Conservation (phyloP, 176 grass and related monocot genomes). For the Paspalum vaginatum region DNA sequence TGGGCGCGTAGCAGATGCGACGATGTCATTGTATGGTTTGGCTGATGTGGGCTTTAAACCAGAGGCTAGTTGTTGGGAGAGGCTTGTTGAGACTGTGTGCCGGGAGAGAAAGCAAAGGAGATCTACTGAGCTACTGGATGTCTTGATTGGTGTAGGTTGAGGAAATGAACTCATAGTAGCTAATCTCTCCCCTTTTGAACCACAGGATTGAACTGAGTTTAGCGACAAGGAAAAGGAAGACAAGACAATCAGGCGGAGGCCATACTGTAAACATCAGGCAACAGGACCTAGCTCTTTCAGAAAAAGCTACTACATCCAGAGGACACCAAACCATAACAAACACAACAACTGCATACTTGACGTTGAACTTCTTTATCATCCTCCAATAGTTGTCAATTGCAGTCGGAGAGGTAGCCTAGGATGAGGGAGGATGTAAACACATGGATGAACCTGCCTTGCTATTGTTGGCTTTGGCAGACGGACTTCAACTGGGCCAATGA, state of each 20-base stretch:
- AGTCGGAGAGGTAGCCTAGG: background rate
- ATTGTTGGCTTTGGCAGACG: background rate
- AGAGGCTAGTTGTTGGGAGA: slow-evolving; percentile 61
- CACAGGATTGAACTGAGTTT: slow-evolving; percentile 1
- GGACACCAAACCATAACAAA: background rate
- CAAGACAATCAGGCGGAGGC: background rate
- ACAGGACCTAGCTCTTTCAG: background rate
- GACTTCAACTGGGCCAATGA: background rate
- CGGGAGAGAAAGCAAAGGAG: slow-evolving; percentile 64
- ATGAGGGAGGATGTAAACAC: background rate
- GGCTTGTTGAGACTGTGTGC: slow-evolving; percentile 57
- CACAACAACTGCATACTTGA: background rate
- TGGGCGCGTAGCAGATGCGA: slow-evolving; percentile 65
- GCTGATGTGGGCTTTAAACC: slow-evolving; percentile 64
- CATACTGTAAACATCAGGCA: background rate
- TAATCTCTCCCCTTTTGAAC: background rate
- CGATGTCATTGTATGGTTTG: slow-evolving; percentile 65
- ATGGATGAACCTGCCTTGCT: background rate
- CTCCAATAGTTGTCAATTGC: no score
- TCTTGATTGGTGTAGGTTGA: slow-evolving; percentile 51
- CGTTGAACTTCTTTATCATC: background rate
- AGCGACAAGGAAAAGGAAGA: background rate
- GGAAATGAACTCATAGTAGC: background rate
- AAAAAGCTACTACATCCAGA: slow-evolving; percentile 6
- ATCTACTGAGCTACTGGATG: slow-evolving; percentile 64